Base-by-base conservation (phyloP, 164 flowering plant species). In the Piper betle region DNA sequence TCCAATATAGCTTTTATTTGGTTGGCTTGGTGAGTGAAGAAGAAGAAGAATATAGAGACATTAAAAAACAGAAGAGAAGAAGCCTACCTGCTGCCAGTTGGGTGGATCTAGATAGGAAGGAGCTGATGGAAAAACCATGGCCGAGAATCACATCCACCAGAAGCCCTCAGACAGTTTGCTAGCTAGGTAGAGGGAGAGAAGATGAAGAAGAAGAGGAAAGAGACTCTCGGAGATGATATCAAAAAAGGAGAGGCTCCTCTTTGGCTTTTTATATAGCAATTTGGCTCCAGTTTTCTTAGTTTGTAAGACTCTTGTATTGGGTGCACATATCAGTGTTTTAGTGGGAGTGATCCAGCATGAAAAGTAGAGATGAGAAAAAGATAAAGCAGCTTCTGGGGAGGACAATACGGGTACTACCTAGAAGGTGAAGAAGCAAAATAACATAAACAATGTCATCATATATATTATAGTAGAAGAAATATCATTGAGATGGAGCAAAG, bases 71-170 rank as follows among this genome's bases (percentile, higher is more conserved):
- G 61, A 56, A 57, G n/a, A n/a, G 61, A 61, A 58, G 40, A 19
- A 59, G 39, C 52, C 54, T 70, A 81, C 84, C 75, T 83, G 64
- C 8, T 85, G 89, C 91, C 91, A 88, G 77, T 82, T 85, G 82
- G 83, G 70, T 65, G 91, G 81, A 81, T 87, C 88, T 74, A 82
- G 81, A 82, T 84, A 88, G 68, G 79, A 65, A 58, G 87, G 86
- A 67, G 81, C 58, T 42, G 89, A 80, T 42, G 96, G 61, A 72
- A 84, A 87, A 74, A 72, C 86, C 96, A 88, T 88, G 70, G 78
- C 65, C 12, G 50, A 43, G 50, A 43, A 43, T 43, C 50, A 43
- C 50, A 6, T 43, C 50, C 12, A 43, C 50, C 50, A 43, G 50
- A 43, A 43, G 50, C 12, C 12, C 2, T 15, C n/a, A n/a, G n/a